A percentile compares a stretch with the other conserved stretches of the same genome.
Evolutionary conservation across 108 stramenopile species (phyloP).

Genomic region (Bacterosira constricta): DNA sequence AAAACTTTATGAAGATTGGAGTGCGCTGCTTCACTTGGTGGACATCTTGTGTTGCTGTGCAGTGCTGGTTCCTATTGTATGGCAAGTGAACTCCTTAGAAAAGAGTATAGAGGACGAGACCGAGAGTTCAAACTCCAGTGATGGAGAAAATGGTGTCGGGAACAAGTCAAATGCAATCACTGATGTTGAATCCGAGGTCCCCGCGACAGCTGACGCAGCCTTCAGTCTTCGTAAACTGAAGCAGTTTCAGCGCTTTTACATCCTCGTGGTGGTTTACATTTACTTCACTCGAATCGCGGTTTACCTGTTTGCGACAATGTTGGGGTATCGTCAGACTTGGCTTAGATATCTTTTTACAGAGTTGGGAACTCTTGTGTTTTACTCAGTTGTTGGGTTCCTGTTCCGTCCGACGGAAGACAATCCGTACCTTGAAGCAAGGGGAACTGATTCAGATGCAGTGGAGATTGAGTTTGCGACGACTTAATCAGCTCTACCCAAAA

Average conservation of each 20-base stretch:
- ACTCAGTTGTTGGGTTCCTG: slow-evolving; percentile 84
- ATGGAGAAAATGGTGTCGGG: slow-evolving; percentile 3
- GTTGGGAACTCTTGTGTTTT: slow-evolving; percentile 87
- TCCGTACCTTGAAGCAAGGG: slow-evolving; percentile 65
- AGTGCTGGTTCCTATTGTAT: slow-evolving; percentile 96
- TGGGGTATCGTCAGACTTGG: slow-evolving; percentile 91
- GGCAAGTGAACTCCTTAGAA: slow-evolving; percentile 88
- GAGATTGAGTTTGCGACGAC: slow-evolving; percentile 38
- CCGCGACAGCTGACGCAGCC: slow-evolving; percentile 43
- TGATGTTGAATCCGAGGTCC: slow-evolving; percentile 40
- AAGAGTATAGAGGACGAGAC: slow-evolving; percentile 60
- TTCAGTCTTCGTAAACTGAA: slow-evolving; percentile 74
- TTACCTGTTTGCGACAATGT: slow-evolving; percentile 82
- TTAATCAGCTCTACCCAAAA: neutral
- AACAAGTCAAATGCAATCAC: slow-evolving; percentile 26
- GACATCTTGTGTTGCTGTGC: slow-evolving; percentile 98
- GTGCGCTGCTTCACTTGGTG: slow-evolving; percentile 90
- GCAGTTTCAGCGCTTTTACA: slow-evolving; percentile 94
- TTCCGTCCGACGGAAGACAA: slow-evolving; percentile 88
- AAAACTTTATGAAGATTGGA: slow-evolving; percentile 78
- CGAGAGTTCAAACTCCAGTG: neutral
- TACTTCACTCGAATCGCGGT: slow-evolving; percentile 97
- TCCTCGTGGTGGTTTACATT: slow-evolving; percentile 92
- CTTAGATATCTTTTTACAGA: slow-evolving; percentile 86
- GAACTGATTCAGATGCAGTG: slow-evolving; percentile 23